These are phyloP conservation scores for Teratosphaeria viscida DNA, from an alignment of 2,329 filamentous ascomycete species.

Conservation along the genomic window DNA sequence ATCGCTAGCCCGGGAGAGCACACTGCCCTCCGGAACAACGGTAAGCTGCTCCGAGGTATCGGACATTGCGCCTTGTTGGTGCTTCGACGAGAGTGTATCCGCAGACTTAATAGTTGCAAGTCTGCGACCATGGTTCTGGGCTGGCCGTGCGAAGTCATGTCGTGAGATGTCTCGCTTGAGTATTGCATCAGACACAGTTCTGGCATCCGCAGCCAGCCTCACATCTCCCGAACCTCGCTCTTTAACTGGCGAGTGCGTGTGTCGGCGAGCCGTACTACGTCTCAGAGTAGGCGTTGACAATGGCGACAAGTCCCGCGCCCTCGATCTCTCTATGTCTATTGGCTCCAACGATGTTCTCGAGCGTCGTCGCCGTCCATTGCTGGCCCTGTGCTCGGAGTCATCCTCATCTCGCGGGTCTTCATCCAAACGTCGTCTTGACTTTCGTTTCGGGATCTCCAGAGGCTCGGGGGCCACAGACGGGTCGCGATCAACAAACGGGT, in stretches of 20 bases:
- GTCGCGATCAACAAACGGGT: slow-evolving; percentile 29
- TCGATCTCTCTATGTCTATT: slow-evolving; percentile 5
- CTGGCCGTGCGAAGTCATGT: slow-evolving; percentile 2
- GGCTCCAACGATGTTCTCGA: slow-evolving; percentile 12
- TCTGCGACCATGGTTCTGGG: slow-evolving; percentile 41
- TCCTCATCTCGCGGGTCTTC: slow-evolving; percentile 5
- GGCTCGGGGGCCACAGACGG: slow-evolving; percentile 22
- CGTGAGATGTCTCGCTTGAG: slow-evolving; percentile 1
- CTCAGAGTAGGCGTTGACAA: slow-evolving; percentile 23
- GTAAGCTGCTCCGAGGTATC: slow-evolving; percentile 24
- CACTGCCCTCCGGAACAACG: slow-evolving; percentile 14
- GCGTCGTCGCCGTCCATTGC: slow-evolving; percentile 10
- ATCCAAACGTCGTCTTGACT: slow-evolving; percentile 6
- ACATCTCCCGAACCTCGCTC: slow-evolving; percentile 10
- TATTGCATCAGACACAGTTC: neutral
- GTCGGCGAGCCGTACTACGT: slow-evolving; percentile 24
- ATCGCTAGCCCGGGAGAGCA: slow-evolving; percentile 18
- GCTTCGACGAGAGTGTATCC: slow-evolving; percentile 37
- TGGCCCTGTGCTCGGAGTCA: slow-evolving; percentile 6
- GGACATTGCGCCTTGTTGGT: slow-evolving; percentile 15
- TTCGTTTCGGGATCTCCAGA: slow-evolving; percentile 15
- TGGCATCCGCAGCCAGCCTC: neutral
- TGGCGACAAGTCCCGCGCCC: neutral
- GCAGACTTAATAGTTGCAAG: slow-evolving; percentile 50
- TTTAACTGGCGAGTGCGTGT: slow-evolving; percentile 33